phyloP scores from a whole-genome alignment of 352 stramenopile genomes.

The Stephanocyclus meneghinianus region DNA sequence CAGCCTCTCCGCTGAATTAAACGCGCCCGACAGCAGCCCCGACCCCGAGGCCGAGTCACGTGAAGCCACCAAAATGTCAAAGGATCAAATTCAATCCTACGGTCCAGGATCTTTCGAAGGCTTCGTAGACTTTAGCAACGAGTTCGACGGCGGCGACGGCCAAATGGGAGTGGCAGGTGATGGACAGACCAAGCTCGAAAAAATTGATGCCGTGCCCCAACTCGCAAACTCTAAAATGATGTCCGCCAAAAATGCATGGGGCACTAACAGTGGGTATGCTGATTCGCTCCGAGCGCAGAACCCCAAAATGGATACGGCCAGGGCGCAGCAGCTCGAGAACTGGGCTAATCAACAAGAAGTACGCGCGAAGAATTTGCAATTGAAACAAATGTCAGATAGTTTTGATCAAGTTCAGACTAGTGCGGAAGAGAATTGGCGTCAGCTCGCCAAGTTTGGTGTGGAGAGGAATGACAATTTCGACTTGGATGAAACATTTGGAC shows the following conservation, averaged over 20 bases:
- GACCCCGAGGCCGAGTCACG: conserved; percentile 47
- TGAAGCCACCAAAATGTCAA: conserved; percentile 57
- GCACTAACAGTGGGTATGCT: conserved; percentile 67
- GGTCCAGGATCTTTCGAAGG: conserved; percentile 47
- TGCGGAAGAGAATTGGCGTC: conserved; percentile 75
- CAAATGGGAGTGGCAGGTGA: conserved; percentile 81
- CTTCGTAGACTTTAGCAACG: conserved; percentile 74
- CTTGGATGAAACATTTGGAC: conserved; percentile 67
- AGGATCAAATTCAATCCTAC: conserved; percentile 35
- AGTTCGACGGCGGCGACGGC: conserved; percentile 80
- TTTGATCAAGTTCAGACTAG: conserved; percentile 52
- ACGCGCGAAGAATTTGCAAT: conserved; percentile 40
- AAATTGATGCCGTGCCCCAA: conserved; percentile 9
- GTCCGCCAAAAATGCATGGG: conserved; percentile 73
- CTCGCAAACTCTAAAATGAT: conserved; percentile 36
- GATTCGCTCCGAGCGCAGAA: conserved; percentile 54
- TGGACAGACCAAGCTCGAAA: conserved; percentile 30
- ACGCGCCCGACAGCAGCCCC: conserved; percentile 40
- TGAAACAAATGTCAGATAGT: conserved; percentile 63
- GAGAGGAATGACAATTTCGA: conserved; percentile 71
- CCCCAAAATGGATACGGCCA: conserved; percentile 57
- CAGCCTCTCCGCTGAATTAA: conserved; percentile 56
- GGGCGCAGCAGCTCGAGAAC: conserved; percentile 80
- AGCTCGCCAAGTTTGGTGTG: conserved; percentile 74
- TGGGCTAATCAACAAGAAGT: conserved; percentile 82